A percentile compares a stretch with the other conserved stretches of the same genome.
These are phyloP conservation scores for Diospyros kaki DNA, from an alignment of 148 eudicot species.

Conservation along the genomic window DNA sequence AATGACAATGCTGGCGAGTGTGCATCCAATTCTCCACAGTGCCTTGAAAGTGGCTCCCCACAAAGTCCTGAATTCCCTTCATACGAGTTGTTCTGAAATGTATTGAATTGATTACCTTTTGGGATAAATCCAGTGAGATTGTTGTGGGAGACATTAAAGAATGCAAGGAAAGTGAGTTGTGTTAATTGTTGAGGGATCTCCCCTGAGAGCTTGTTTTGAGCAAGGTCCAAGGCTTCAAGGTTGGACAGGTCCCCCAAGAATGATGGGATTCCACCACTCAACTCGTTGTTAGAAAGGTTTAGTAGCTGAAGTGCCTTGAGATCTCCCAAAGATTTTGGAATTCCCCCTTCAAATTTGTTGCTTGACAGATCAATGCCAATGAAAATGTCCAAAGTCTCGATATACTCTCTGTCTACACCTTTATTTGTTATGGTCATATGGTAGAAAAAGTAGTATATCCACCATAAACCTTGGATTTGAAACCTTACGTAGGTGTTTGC, in stretches of 20 bases:
- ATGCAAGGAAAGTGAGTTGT: slow-evolving; percentile 20
- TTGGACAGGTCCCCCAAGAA: slow-evolving; percentile 22
- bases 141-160: slow-evolving; percentile 33
- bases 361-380: slow-evolving; percentile 25
- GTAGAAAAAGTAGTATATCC: neutral
- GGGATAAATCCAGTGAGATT: slow-evolving; percentile 28
- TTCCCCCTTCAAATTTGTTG: slow-evolving; percentile 23
- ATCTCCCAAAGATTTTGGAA: slow-evolving; percentile 19
- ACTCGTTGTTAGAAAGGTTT: slow-evolving; percentile 34
- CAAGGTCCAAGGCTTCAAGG: slow-evolving; percentile 35
- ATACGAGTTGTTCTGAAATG: slow-evolving; percentile 25
- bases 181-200: slow-evolving; percentile 23
- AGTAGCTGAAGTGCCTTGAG: slow-evolving; percentile 26
- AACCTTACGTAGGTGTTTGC: too few relatives aligned
- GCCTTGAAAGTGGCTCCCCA: slow-evolving; percentile 25
- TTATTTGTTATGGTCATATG: slow-evolving; percentile 25
- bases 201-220: slow-evolving; percentile 30
- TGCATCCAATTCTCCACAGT: slow-evolving; percentile 6
- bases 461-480: neutral
- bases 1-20: neutral
- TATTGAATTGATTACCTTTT: slow-evolving; percentile 26
- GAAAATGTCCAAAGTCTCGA: slow-evolving; percentile 14
- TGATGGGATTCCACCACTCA: slow-evolving; percentile 20
- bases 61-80: slow-evolving; percentile 30
- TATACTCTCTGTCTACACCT: slow-evolving; percentile 19